These are phyloP conservation scores for Lipomyces lipofer DNA, from an alignment of 805 yeast species.

Conservation along the genomic window DNA sequence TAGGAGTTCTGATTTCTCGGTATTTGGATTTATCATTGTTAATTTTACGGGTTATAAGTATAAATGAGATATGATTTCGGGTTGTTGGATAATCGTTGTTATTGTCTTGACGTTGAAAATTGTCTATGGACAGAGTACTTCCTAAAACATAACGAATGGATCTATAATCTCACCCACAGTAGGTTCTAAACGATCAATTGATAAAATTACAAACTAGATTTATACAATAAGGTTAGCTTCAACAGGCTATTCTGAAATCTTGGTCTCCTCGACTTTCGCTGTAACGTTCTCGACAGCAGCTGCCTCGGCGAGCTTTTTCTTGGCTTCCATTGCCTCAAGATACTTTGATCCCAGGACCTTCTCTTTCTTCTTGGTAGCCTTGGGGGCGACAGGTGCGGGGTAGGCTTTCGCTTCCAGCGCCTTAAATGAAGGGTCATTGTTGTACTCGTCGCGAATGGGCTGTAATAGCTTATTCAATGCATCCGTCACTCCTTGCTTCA, in stretches of 20 bases:
- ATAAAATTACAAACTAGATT: background rate
- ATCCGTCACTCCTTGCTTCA: slow-evolving; percentile 88
- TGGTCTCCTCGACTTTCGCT: background rate
- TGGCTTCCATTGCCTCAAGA: slow-evolving; percentile 53
- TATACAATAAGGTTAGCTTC: background rate
- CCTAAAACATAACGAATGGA: no score
- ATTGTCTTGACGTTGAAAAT: no score
- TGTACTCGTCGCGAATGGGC: slow-evolving; percentile 76
- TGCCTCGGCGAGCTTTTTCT: slow-evolving; percentile 23
- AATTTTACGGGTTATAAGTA: no score
- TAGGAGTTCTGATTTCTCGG: slow-evolving; percentile 13
- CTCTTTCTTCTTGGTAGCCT: slow-evolving; percentile 66
- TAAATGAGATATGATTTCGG: no score
- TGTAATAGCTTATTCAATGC: slow-evolving; percentile 76
- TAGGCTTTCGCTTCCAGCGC: slow-evolving; percentile 78
- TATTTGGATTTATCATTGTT: no score
- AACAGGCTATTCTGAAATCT: background rate
- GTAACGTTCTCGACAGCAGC: slow-evolving; percentile 22
- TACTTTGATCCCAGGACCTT: slow-evolving; percentile 88
- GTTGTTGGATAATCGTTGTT: no score
- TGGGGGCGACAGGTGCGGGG: slow-evolving; percentile 67
- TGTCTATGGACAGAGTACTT: no score
- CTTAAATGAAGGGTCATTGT: slow-evolving; percentile 65
- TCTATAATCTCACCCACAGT: no score
- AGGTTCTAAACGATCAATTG: no score